Base-by-base conservation (phyloP, 441 rosid genomes). In the Populus hybrid region DNA sequence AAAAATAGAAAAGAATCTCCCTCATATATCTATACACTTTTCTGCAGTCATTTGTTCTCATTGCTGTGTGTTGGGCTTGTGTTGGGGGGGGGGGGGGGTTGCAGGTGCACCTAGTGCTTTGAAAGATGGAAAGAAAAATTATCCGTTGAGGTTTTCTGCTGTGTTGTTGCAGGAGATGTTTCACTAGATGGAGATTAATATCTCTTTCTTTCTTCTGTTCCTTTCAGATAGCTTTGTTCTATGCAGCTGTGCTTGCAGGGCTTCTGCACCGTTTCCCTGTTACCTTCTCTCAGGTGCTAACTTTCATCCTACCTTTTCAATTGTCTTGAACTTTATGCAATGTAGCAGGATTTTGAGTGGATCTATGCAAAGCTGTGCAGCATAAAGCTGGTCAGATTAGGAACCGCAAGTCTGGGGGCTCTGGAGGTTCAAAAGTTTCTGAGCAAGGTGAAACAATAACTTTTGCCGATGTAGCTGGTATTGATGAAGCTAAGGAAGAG, bases 401-500 rank as follows among this genome's bases (percentile, higher is more conserved):
- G 82, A 84, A 81, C 72, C 90, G 95, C 50, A 94, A 95, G 76
- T 78, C 95, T 69, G 89, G 97, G 78, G 32, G 32, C 32, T 69
- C 91, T 75, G 89, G 85, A 75, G 88, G 89, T 79, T 79, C 88
- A 32, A 94, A 92, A 87, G 89, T 73, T 12, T 79, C 95, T 42
- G 97, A 88, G 30, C 93, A 87, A 75, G 97, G 97, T 69, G 98
- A 90, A 80, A 70, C 86, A 46, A 89, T 95, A 72, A 93, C 97
- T 67, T 95, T 95, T 87, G 94, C 98, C 70, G 99, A 95, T 83
- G 97, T 95, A 78, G 99, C 99, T 38, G 99, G 98, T 76, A 91
- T 95, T 46, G 99, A 95, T 87, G 99, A 94, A 85, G 99, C 99
- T 21, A 95, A 94, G 88, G 99, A 95, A 83, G 99, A 95, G 87